Evolutionary conservation across 2,329 filamentous ascomycete species (phyloP), one percentile per base, ranked within the genome.

Genomic region (Samsoniella hepiali): DNA sequence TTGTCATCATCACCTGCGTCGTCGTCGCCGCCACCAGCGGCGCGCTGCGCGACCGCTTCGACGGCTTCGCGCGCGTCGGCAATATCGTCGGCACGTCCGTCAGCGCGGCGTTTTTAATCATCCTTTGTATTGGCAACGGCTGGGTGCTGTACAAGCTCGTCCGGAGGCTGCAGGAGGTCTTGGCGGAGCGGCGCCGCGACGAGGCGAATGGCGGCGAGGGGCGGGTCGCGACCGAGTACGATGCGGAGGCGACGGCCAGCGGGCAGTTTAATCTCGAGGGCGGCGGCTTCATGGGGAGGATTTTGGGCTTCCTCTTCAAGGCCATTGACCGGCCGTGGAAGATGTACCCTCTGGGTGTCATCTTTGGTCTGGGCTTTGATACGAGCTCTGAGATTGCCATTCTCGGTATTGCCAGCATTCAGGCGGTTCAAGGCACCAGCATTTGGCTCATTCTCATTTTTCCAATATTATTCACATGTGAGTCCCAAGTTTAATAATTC

Each of bases 391-490:
- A 99, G 74, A 91, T 98, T 70, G 94, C 95, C 0, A 83, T 99
- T 8, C 77, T 99, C 0, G 95, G 94, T 0, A 96, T 98, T 67
- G 90, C 91, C 0, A 93, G 90, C 36, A 87, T 99, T 1, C 90
- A 97, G 70, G 93, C 90, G 0, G 88, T 92, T 0, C 83, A 90
- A 65, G 94, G 94, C 1, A 97, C 93, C 0, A 91, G 88, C 38
- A 89, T 98, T 65, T 99, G 95, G 95, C 79, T 97, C 15, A 98
- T 98, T 65, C 75, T 98, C 38, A 89, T 99, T 58, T 97, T 97
- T 64, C 95, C 95, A 0, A 75, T 94, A 1, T 79, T 98, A 1
- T 98, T 98, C 71, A 97, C 94, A 0, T 85, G 89, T 90, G 75
- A 72, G 80, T 57, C 13, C 5, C 29, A 8, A 42, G 9, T 38